Percentiles rank a stretch among this genome's conserved stretches.
These are phyloP conservation scores for Sporisorium iseilematis-ciliati DNA, from an alignment of 1,284 basidiomycete genomes.

Conservation along the genomic window DNA sequence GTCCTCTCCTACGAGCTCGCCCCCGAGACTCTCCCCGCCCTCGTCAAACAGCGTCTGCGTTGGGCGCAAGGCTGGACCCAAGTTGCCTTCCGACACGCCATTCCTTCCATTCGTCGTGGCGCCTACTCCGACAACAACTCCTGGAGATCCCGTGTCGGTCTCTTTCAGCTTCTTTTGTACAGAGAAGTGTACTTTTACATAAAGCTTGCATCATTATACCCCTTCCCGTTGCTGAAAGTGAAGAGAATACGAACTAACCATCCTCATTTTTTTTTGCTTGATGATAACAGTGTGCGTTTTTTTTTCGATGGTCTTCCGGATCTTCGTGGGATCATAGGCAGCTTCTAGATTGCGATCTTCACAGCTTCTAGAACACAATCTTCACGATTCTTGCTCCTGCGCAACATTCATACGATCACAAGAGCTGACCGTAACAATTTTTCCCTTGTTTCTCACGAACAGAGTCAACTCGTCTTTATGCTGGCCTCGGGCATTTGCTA, in stretches of 20 bases:
- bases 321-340: no score
- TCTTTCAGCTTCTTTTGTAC: constrained; percentile 60
- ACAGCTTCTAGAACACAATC: no score
- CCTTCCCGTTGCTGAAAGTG: no score
- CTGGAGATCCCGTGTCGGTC: constrained; percentile 51
- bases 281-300: no score
- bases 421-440: no score
- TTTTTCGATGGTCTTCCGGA: no score
- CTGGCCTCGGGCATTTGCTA: constrained; percentile 52
- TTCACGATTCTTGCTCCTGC: no score
- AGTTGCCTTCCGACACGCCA: constrained; percentile 58
- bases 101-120: constrained; percentile 52
- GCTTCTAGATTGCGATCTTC: no score
- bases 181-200: constrained; percentile 63
- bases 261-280: no score
- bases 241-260: no score
- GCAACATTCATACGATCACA: no score
- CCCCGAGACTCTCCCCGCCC: constrained; percentile 55
- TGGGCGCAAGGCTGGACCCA: constrained; percentile 67
- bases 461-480: constrained; percentile 51
- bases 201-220: constrained; percentile 7
- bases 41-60: constrained; percentile 61
- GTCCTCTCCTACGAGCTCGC: constrained; percentile 61
- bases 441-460: no score
- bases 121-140: constrained; percentile 55